Conservation (phyloP, 2,329 filamentous ascomycete genomes). For the Aquanectria penicillioides region DNA sequence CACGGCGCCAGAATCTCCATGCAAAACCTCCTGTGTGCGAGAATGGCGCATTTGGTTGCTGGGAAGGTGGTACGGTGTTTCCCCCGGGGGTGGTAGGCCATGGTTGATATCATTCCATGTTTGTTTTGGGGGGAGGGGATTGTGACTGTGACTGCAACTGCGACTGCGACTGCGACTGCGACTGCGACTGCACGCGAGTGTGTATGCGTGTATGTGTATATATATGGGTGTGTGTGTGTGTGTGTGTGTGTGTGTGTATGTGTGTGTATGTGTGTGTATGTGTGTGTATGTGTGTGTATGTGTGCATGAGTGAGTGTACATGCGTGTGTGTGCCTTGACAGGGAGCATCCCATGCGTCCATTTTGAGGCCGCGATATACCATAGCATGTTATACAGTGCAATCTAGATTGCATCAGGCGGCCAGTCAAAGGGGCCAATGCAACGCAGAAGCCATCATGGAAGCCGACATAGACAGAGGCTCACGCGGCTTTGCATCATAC, state of each 20-base stretch:
- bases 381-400: not conserved
- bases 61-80: not conserved
- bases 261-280: too few species aligned
- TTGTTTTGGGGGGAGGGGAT: not conserved
- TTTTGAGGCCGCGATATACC: not conserved
- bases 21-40: not conserved
- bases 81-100: not conserved
- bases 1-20: not conserved
- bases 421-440: conserved; percentile 1
- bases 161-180: too few species aligned
- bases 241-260: too few species aligned
- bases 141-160: too few species aligned
- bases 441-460: not conserved
- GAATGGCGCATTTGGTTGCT: not conserved
- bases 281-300: too few species aligned
- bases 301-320: too few species aligned
- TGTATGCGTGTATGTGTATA: too few species aligned
- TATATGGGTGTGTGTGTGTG: too few species aligned
- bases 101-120: not conserved
- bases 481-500: not conserved
- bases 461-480: not conserved
- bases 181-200: too few species aligned
- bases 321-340: not conserved
- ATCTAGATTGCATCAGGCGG: not conserved
- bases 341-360: not conserved